These are phyloP conservation scores for Oxyria digyna DNA, from an alignment of 148 eudicot genomes.

Conservation along the genomic window DNA sequence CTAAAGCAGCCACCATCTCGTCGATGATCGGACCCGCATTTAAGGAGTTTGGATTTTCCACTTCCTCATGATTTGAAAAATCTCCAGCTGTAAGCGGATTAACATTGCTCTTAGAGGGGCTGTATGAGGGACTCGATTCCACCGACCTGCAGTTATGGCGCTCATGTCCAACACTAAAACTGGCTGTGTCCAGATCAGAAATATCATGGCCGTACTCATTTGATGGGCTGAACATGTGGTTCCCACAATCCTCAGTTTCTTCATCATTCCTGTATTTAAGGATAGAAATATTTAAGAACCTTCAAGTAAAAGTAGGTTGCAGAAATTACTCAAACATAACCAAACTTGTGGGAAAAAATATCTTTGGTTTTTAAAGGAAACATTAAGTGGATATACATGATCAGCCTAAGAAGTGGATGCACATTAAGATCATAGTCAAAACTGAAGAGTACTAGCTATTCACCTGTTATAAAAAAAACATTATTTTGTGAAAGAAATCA, in stretches of 20 bases:
- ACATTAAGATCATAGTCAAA: neutral
- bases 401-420: neutral
- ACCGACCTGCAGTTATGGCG: conserved; percentile 47
- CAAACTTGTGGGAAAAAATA: neutral
- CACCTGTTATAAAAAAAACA: neutral
- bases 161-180: conserved; percentile 64
- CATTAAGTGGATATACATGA: neutral
- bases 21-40: conserved; percentile 28
- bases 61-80: conserved; percentile 47
- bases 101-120: conserved; percentile 83
- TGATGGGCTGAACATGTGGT: conserved; percentile 42
- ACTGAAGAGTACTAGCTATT: neutral
- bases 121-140: conserved; percentile 76
- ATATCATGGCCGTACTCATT: conserved; percentile 43
- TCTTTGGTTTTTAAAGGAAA: neutral
- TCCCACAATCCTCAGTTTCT: conserved; percentile 51
- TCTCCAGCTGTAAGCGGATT: conserved; percentile 48
- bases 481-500: neutral
- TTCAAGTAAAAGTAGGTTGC: neutral
- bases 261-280: conserved; percentile 61
- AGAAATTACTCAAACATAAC: neutral
- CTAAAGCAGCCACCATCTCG: conserved; percentile 34
- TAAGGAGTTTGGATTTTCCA: conserved; percentile 31
- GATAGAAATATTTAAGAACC: neutral
- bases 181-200: conserved; percentile 67